Percentiles rank a stretch among this genome's conserved stretches.
These are phyloP conservation scores for Hibiscus syriacus DNA, from an alignment of 345 rosid genomes.

Conservation along the genomic window DNA sequence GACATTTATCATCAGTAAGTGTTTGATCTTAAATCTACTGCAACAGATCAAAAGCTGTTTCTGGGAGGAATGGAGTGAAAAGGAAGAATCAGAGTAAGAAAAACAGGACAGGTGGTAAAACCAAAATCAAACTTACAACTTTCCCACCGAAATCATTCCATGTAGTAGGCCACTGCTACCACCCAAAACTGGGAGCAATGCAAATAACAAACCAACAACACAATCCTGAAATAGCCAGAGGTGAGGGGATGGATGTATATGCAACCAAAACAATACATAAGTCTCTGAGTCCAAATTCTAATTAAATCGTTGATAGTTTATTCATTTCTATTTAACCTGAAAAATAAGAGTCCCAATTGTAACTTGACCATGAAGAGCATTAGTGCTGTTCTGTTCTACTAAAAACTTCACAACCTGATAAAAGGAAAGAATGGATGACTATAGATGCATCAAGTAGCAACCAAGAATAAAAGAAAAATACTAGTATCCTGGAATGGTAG, in stretches of 20 bases:
- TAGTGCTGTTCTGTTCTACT: constrained; percentile 63
- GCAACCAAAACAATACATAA: not conserved
- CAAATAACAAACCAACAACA: constrained; percentile 87
- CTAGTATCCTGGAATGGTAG: constrained; percentile 1
- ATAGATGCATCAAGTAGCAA: constrained; percentile 7
- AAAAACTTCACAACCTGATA: constrained; percentile 88
- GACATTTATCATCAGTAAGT: constrained; percentile 15
- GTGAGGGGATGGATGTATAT: constrained; percentile 14
- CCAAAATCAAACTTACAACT: constrained; percentile 50
- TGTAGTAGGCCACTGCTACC: constrained; percentile 80
- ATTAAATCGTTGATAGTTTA: not conserved
- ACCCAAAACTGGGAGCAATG: constrained; percentile 93
- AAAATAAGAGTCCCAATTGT: constrained; percentile 92
- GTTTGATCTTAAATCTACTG: constrained; percentile 2
- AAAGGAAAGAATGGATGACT: constrained; percentile 15
- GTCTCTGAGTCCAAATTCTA: constrained; percentile 1
- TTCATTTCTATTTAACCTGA: constrained; percentile 47
- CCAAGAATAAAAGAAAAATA: constrained; percentile 3
- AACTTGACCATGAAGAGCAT: constrained; percentile 89
- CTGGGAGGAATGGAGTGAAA: not conserved
- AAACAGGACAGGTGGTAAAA: not conserved
- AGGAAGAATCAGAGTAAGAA: not conserved
- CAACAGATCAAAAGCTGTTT: constrained; percentile 6
- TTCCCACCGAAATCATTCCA: constrained; percentile 92
- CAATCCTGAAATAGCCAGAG: constrained; percentile 58